A percentile compares a stretch with the other conserved stretches of the same genome.
Conservation (phyloP, 768 basidiomycete genomes). For the Trametopsis cervina region DNA sequence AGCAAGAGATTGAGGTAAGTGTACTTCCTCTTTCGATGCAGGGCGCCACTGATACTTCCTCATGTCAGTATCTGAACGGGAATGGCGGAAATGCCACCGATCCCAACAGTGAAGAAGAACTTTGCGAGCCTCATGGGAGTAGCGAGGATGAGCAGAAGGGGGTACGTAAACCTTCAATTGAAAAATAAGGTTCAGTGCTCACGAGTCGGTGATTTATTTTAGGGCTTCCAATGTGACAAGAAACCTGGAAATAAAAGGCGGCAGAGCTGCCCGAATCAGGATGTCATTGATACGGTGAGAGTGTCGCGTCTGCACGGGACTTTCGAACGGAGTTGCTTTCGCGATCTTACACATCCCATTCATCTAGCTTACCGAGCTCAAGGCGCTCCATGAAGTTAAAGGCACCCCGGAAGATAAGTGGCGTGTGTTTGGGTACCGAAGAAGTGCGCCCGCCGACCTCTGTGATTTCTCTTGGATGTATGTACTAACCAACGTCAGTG, state of each 20-base stretch:
- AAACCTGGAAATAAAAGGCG: slow-evolving; percentile 26
- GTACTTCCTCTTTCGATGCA: neutral
- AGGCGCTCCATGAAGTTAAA: slow-evolving; percentile 57
- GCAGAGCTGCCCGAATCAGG: slow-evolving; percentile 52
- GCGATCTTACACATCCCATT: neutral
- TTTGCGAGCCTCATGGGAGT: neutral
- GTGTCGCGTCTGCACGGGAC: neutral
- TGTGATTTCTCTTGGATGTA: neutral
- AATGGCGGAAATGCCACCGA: neutral
- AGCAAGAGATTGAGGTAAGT: slow-evolving; percentile 28
- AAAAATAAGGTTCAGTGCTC: neutral
- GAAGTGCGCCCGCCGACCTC: slow-evolving; percentile 39
- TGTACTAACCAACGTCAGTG: slow-evolving; percentile 28
- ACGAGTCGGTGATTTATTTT: slow-evolving; percentile 6
- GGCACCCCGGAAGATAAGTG: slow-evolving; percentile 55
- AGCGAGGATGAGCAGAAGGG: neutral
- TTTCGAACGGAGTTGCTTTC: no score
- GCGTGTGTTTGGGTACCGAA: slow-evolving; percentile 58
- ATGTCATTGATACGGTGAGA: slow-evolving; percentile 64
- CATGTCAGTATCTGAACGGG: neutral
- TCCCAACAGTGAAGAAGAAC: neutral
- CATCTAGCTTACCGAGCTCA: slow-evolving; percentile 57
- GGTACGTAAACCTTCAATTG: neutral
- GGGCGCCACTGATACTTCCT: neutral
- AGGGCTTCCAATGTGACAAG: slow-evolving; percentile 68